A percentile compares a stretch with the other conserved stretches of the same genome.
Evolutionary conservation across 768 basidiomycete species (phyloP).

Genomic region (Hygrophorus pudorinus): DNA sequence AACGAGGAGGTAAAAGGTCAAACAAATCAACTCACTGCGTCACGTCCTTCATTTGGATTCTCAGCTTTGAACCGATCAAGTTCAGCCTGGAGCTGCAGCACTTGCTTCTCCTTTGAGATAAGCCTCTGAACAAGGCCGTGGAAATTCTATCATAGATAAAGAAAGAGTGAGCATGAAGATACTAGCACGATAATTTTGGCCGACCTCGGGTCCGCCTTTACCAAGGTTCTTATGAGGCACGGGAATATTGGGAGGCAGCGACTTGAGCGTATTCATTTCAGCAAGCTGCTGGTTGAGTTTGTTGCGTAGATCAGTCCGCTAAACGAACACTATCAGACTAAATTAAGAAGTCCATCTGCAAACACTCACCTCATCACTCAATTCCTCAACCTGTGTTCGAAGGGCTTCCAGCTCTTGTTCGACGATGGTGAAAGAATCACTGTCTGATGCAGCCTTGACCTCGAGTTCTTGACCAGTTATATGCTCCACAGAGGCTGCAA

Average conservation of each 20-base stretch:
- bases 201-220: conserved; percentile 50
- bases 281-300: conserved; percentile 56
- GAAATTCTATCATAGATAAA: conserved; percentile 38
- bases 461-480: conserved; percentile 58
- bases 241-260: conserved; percentile 31
- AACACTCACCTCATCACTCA: conserved; percentile 53
- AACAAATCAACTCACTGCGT: conserved; percentile 42
- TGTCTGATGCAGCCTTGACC: conserved; percentile 33
- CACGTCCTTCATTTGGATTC: conserved; percentile 45
- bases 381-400: conserved; percentile 47
- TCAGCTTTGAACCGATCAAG: conserved; percentile 52
- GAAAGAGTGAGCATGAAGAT: conserved; percentile 4
- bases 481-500: conserved; percentile 50
- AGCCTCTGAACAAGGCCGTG: conserved; percentile 73
- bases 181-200: conserved; percentile 4
- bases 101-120: conserved; percentile 79
- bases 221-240: conserved; percentile 29
- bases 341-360: not conserved
- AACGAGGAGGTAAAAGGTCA: not conserved
- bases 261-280: conserved; percentile 55
- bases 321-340: not conserved
- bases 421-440: conserved; percentile 29
- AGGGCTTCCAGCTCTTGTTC: conserved; percentile 55
- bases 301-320: conserved; percentile 43
- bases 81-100: conserved; percentile 62